These are phyloP conservation scores for Bauhinia variegata DNA, from an alignment of 306 rosid genomes.

Conservation along the genomic window DNA sequence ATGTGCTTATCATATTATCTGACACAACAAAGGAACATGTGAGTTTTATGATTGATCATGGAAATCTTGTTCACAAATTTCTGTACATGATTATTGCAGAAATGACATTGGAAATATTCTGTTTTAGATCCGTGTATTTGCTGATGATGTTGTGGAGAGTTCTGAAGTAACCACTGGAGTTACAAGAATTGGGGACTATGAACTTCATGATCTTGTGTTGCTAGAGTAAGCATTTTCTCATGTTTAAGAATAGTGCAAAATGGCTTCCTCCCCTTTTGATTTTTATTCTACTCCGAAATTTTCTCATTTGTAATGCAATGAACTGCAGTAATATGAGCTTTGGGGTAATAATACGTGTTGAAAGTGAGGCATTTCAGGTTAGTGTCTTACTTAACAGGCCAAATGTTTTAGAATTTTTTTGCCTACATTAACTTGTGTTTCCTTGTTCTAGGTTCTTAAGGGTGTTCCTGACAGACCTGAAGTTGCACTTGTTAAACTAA, in stretches of 20 bases:
- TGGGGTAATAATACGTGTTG: conserved; percentile 93
- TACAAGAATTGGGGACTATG: conserved; percentile 91
- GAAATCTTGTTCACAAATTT: conserved; percentile 25
- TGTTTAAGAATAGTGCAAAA: conserved; percentile 11
- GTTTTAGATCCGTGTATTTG: conserved; percentile 88
- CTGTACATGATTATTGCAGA: conserved; percentile 15
- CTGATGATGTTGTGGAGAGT: conserved; percentile 99
- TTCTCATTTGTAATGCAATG: conserved; percentile 33
- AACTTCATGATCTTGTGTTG: conserved; percentile 96
- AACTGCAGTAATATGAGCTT: conserved; percentile 86
- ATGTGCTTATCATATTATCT: conserved; percentile 87
- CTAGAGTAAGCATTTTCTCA: conserved; percentile 68
- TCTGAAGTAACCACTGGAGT: conserved; percentile 95
- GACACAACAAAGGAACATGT: conserved; percentile 98
- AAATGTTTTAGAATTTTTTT: too few relatives aligned
- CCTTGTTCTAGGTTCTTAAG: conserved; percentile 77
- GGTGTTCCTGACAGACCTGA: conserved; percentile 94
- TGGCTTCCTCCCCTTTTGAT: not conserved
- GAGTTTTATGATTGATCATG: conserved; percentile 38
- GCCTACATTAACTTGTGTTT: conserved; percentile 20
- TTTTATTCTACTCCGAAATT: conserved; percentile 7
- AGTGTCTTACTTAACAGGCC: conserved; percentile 16
- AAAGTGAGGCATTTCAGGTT: conserved; percentile 98
- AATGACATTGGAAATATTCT: conserved; percentile 31
- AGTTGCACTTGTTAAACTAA: conserved; percentile 75